Base-by-base conservation (phyloP, 2,329 filamentous ascomycete species). In the Trichothecium sympodiale region DNA sequence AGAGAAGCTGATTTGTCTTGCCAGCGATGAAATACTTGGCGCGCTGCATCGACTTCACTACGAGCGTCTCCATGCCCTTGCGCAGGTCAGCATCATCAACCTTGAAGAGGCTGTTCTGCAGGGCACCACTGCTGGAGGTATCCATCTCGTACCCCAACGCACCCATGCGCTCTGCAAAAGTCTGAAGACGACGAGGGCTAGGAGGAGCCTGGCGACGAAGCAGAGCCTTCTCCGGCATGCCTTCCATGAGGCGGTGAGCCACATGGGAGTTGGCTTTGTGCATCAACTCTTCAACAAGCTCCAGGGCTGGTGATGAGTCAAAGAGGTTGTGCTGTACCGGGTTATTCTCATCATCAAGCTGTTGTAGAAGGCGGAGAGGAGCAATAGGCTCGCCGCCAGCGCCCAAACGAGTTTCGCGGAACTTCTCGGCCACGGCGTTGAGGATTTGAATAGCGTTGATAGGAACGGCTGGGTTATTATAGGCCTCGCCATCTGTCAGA, bases 271-370 rank as follows among this genome's bases (percentile, higher is more conserved):
- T 96, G 39, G 85, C 83, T 67, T 93, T 94, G 69, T 94, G 83
- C 63, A 86, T 81, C 36, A 98, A 69, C 64, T 98, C 91, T 58
- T 98, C 91, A 31, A 95, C 85, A 43, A 96, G 75, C 62, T 96
- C 89, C 43, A 93, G 86, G 3, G 88, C 85, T 8, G 80, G 70
- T 10, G 85, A 86, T 20, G 85, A 89, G 56, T 95, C 81, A 52
- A 96, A 98, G 44, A 98, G 83, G 63, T 96, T 98, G 56, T 86
- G 77, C 63, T 94, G 87, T 29, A 96, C 88, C 3, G 89, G 91
- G 36, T 95, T 86, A 57, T 96, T 96, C 68, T 98, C 91, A 48
- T 98, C 91, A 48, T 98, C 91, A 29, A 96, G 72, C 61, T 94
- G 88, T 60, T 94, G 87, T 42, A 96, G 68, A 32, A 98, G 72